Evolutionary conservation across 176 grass and related monocot genomes (phyloP).

Genomic region (Guadua angustifolia): DNA sequence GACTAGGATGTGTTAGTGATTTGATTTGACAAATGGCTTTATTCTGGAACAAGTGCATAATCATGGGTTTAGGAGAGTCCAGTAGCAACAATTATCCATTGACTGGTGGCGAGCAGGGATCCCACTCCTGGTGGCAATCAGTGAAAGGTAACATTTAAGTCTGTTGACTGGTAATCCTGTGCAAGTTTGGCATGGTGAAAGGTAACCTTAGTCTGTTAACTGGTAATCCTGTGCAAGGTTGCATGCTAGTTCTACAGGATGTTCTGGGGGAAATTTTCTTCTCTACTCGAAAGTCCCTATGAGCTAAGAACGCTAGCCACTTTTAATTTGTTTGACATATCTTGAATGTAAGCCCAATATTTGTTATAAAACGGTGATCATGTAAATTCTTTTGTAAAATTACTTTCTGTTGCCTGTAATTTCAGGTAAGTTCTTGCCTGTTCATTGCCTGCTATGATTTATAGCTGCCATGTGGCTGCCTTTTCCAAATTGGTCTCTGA

Average conservation of each 20-base stretch:
- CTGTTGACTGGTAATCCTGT: slow-evolving; percentile 1
- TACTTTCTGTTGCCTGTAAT: slow-evolving; percentile 25
- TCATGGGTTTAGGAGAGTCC: not conserved
- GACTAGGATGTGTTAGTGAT: not conserved
- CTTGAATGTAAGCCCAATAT: slow-evolving; percentile 1
- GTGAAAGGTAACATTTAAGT: too few species aligned
- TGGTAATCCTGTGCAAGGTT: slow-evolving; percentile 6
- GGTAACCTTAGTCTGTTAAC: not conserved
- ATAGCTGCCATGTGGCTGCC: not conserved
- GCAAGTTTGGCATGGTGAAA: not conserved
- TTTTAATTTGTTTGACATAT: slow-evolving; percentile 20
- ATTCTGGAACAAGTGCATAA: slow-evolving; percentile 15
- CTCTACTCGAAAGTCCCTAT: not conserved
- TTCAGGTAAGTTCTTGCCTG: slow-evolving; percentile 12
- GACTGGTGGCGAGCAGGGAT: not conserved
- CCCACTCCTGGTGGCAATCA: not conserved
- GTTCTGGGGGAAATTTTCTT: not conserved
- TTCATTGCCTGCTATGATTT: slow-evolving; percentile 19
- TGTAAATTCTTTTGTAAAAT: not conserved
- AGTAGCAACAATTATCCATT: not conserved
- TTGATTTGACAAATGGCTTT: not conserved
- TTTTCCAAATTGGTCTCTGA: not conserved
- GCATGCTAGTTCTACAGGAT: not conserved
- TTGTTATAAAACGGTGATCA: slow-evolving; percentile 1
- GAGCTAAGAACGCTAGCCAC: not conserved